These are phyloP conservation scores for Clitopilus passeckerianus DNA, from an alignment of 768 basidiomycete species.

Conservation along the genomic window DNA sequence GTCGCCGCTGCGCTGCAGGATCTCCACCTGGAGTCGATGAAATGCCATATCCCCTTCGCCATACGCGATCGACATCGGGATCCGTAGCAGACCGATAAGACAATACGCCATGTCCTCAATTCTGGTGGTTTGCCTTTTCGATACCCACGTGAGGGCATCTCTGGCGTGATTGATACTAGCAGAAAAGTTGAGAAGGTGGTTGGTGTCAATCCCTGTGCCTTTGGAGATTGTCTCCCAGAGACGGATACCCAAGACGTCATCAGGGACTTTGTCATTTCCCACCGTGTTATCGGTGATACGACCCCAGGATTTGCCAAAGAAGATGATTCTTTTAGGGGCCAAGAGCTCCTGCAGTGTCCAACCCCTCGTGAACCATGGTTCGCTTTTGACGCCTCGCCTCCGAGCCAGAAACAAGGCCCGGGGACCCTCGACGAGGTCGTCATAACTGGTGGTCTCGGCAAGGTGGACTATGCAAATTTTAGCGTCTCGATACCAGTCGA, in stretches of 20 bases:
- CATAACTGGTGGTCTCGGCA: background rate
- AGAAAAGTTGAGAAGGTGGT: background rate
- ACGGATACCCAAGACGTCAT: background rate
- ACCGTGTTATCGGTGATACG: background rate
- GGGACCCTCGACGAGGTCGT: too few species aligned
- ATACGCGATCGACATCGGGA: background rate
- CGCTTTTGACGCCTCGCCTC: too few species aligned
- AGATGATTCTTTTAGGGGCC: background rate
- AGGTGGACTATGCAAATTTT: background rate
- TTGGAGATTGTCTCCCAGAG: background rate
- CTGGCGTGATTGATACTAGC: background rate
- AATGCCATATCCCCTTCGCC: conserved; percentile 2
- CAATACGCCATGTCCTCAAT: conserved; percentile 1
- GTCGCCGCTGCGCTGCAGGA: background rate
- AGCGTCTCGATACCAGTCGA: background rate
- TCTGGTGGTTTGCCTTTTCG: background rate
- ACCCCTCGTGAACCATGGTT: background rate
- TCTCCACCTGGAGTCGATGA: background rate
- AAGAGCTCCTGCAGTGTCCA: background rate
- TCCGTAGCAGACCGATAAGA: background rate
- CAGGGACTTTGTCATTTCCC: background rate
- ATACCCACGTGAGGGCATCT: background rate
- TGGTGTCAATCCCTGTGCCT: background rate
- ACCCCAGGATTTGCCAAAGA: background rate
- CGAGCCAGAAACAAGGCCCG: too few species aligned